Evolutionary conservation across 176 grass and related monocot species (phyloP).

Genomic region (Oryza nivara): DNA sequence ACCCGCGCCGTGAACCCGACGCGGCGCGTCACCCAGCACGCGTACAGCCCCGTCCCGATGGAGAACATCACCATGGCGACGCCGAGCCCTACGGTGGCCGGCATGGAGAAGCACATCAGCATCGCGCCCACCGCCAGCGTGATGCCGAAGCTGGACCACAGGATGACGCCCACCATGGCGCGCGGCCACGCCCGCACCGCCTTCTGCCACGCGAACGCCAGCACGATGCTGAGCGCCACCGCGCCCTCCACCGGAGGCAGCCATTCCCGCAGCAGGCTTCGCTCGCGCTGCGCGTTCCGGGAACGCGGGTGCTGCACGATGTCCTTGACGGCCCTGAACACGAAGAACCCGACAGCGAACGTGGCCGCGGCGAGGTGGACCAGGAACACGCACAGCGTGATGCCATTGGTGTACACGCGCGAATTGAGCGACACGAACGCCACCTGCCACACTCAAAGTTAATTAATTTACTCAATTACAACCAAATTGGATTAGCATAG

Average conservation of each 20-base stretch:
- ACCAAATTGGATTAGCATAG: constrained; percentile 1
- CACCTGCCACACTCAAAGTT: constrained; percentile 27
- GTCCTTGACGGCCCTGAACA: constrained; percentile 59
- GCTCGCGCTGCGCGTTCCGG: constrained; percentile 37
- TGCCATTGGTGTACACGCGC: constrained; percentile 72
- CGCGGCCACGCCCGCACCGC: constrained; percentile 69
- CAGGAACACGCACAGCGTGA: constrained; percentile 78
- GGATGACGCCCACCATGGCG: constrained; percentile 75
- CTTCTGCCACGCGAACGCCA: constrained; percentile 96
- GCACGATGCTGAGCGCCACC: constrained; percentile 67
- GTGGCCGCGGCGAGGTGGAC: constrained; percentile 59
- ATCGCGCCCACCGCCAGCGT: constrained; percentile 75
- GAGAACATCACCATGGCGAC: constrained; percentile 82
- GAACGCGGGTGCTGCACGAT: constrained; percentile 45
- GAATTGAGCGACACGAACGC: constrained; percentile 67
- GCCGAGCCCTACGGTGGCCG: constrained; percentile 68
- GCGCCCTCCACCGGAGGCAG: constrained; percentile 82
- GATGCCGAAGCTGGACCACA: constrained; percentile 74
- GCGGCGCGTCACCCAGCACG: constrained; percentile 87
- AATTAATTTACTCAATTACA: constrained; percentile 22
- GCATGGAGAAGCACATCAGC: constrained; percentile 87
- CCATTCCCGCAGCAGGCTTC: constrained; percentile 66
- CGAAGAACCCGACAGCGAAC: constrained; percentile 67
- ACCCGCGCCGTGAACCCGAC: constrained; percentile 63
- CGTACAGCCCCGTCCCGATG: constrained; percentile 78